Conservation (phyloP, 257 asterid species). For the Hygrophila difformis region DNA sequence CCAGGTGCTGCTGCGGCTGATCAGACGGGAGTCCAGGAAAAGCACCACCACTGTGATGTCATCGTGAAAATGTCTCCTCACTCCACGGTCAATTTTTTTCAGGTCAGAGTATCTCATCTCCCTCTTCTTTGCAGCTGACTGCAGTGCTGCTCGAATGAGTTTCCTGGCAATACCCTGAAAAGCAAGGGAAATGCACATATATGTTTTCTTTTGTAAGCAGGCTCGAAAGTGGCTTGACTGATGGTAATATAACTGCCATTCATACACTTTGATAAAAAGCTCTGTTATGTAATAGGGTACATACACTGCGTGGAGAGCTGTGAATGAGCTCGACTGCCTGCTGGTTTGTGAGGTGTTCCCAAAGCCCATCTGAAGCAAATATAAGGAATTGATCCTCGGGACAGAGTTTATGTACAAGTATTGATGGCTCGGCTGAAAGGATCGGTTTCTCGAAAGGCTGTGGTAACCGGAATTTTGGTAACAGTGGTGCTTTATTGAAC, state of each 20-base stretch:
- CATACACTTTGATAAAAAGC: too few species aligned
- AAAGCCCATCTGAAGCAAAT: conserved; percentile 75
- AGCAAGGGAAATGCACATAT: neutral
- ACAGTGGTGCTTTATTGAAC: conserved; percentile 55
- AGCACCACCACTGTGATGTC: conserved; percentile 69
- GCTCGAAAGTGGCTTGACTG: too few species aligned
- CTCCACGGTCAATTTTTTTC: conserved; percentile 55
- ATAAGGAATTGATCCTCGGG: conserved; percentile 70
- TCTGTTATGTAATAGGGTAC: conserved; percentile 15
- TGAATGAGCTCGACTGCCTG: conserved; percentile 64
- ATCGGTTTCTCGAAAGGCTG: conserved; percentile 59
- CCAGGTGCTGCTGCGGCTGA: conserved; percentile 32
- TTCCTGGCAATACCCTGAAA: conserved; percentile 71
- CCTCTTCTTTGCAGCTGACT: conserved; percentile 64
- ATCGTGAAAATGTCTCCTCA: conserved; percentile 73
- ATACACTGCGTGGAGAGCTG: conserved; percentile 46
- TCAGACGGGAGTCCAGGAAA: conserved; percentile 48
- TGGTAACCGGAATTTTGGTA: conserved; percentile 55
- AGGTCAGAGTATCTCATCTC: conserved; percentile 74
- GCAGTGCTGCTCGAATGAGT: conserved; percentile 53
- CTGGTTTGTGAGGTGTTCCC: conserved; percentile 87
- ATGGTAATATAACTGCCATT: too few species aligned
- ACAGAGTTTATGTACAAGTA: conserved; percentile 39
- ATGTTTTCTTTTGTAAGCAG: too few species aligned
- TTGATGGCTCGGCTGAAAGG: conserved; percentile 67